Percentiles rank a stretch among this genome's conserved stretches.
Conservation (phyloP, 2,329 filamentous ascomycete genomes). For the Lecanicillium sp. region DNA sequence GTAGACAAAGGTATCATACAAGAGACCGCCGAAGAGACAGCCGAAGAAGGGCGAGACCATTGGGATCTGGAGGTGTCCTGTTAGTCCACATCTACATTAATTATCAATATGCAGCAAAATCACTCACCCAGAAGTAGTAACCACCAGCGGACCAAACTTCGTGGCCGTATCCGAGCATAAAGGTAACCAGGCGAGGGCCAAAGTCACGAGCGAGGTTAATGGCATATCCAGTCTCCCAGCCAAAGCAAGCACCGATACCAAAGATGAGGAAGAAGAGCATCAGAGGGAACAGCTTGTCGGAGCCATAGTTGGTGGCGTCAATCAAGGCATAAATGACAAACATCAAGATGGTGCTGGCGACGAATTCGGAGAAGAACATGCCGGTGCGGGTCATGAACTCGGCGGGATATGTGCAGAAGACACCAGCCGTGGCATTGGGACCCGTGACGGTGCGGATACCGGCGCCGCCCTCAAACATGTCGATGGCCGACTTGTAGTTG, state of each 20-base stretch:
- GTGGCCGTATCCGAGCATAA: constrained; percentile 58
- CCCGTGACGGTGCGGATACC: constrained; percentile 54
- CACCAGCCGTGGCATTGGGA: constrained; percentile 54
- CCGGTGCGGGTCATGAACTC: constrained; percentile 57
- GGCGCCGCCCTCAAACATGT: constrained; percentile 52
- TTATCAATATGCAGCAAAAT: constrained; percentile 7
- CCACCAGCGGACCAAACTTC: constrained; percentile 60
- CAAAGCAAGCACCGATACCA: constrained; percentile 64
- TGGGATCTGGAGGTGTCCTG: constrained; percentile 43
- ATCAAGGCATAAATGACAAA: constrained; percentile 65
- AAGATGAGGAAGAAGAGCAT: constrained; percentile 66
- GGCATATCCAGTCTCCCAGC: constrained; percentile 70
- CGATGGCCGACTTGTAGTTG: constrained; percentile 58
- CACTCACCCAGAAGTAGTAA: constrained; percentile 64
- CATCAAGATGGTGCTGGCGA: constrained; percentile 60
- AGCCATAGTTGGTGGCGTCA: constrained; percentile 48
- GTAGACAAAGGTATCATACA: constrained; percentile 63
- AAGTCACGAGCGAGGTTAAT: constrained; percentile 70
- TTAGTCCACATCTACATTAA: constrained; percentile 6
- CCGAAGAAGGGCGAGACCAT: constrained; percentile 66
- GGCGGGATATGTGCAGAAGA: constrained; percentile 68
- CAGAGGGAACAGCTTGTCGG: constrained; percentile 48
- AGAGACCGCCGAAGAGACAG: constrained; percentile 53
- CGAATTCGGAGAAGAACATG: constrained; percentile 66
- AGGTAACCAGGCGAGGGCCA: constrained; percentile 58